These are phyloP conservation scores for Peronosclerospora sorghi DNA, from an alignment of 352 stramenopile species.

Conservation along the genomic window DNA sequence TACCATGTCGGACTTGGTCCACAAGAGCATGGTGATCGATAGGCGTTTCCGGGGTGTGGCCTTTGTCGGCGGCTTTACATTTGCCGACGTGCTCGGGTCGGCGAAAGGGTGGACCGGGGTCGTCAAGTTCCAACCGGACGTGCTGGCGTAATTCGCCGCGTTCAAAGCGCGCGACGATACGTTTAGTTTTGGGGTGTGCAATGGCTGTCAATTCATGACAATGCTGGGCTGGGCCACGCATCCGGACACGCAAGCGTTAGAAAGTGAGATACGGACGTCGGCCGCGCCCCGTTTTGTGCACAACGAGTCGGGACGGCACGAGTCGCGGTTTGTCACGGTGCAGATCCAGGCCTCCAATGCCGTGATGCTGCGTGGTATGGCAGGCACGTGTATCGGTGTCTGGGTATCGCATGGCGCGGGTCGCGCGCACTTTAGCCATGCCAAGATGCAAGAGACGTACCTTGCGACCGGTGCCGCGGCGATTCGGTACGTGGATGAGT, in stretches of 20 bases:
- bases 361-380: constrained; percentile 98
- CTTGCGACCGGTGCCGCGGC: constrained; percentile 88
- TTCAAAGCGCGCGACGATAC: constrained; percentile 94
- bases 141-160: constrained; percentile 93
- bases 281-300: constrained; percentile 92
- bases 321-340: constrained; percentile 95
- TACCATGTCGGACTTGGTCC: constrained; percentile 94
- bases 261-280: constrained; percentile 42
- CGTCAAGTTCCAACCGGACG: constrained; percentile 94
- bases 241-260: constrained; percentile 38
- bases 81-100: constrained; percentile 97
- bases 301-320: constrained; percentile 94
- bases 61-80: constrained; percentile 98
- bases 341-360: constrained; percentile 91
- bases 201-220: constrained; percentile 99
- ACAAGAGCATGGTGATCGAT: constrained; percentile 86
- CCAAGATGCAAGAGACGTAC: constrained; percentile 82
- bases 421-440: constrained; percentile 93
- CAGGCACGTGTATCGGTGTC: constrained; percentile 92
- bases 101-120: constrained; percentile 97
- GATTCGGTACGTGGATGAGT: constrained; percentile 96
- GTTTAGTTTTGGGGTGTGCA: constrained; percentile 99
- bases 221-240: constrained; percentile 94
- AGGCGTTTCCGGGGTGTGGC: constrained; percentile 93
- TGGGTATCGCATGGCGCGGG: constrained; percentile 93